Evolutionary conservation across 306 rosid species (phyloP), one percentile per base, ranked within the genome.

Genomic region (Mimosa bimucronata): DNA sequence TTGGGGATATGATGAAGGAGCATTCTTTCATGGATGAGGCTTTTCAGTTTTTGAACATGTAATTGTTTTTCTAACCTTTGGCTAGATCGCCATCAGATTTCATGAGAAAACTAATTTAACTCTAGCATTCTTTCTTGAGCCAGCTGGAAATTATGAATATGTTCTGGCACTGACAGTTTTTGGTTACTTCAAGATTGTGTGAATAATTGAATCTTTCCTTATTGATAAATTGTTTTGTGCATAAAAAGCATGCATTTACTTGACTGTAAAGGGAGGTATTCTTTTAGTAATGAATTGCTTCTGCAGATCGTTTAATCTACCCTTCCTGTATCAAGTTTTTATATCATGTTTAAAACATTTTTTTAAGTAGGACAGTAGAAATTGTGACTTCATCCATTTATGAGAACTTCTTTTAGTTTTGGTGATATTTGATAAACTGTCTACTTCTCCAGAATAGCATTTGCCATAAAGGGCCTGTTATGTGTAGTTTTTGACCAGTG

Each of bases 321-420:
- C 38, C 23, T 6, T 60, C 34, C 25, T 25, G 3, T 26, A 60
- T 60, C 37, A 26, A 10, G 34, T 60, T 60, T 60, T 52, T 11
- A 10, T 26, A 60, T 60, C 66, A 14, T 10, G 8, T 60, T 25
- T 26, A 28, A 23, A 4, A 25, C 26, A 5, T 25, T 26, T 29
- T n/a, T n/a, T n/a, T 66, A 1, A 9, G 28, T 25, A n/a, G 2
- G 72, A n/a, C 18, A 66, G 61, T 31, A 71, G 26, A 5, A 37
- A n/a, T 34, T 12, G 18, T n/a, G 15, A 28, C 7, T 40, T 2
- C 55, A 28, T 74, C 64, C 60, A 73, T 58, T 67, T 28, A 42
- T 38, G 70, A 29, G 58, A 73, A 80, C 50, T 66, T 73, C 42
- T 26, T 68, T 81, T 28, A 74, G 64, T 67, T 74, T 81, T 62